Evolutionary conservation across 1,284 basidiomycete species (phyloP), one percentile per base, ranked within the genome.

Genomic region (Tremellales sp.): DNA sequence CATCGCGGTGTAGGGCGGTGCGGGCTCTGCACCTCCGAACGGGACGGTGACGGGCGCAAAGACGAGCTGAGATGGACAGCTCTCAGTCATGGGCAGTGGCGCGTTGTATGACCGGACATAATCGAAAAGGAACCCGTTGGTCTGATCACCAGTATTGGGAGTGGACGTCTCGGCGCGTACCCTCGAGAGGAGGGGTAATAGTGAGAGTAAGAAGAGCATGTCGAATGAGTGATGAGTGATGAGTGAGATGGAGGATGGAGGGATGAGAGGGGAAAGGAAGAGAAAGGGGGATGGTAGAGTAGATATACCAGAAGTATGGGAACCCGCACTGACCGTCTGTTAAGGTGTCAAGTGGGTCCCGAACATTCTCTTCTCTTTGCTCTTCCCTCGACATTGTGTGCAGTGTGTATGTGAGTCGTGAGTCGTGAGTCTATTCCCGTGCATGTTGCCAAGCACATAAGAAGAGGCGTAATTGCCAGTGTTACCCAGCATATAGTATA

Each of bases 141-240:
- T 45, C 47, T 65, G 62, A 35, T 65, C 62, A 36, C 62, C 62
- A 27, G 62, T 62, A 45, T 64, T 64, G 4, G 58, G 60, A 3
- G 40, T 56, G 3, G 62, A 49, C 1, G 62, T 62, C 22, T 54
- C 57, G 2, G 52, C 61, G 13, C 22, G 19, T 2, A 43, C 31
- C 12, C 21, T 19, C 22, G 46, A 36, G 3, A 45, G 45, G 36
- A 43, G 21, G 11, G 48, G 41, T 25, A 24, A 33, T 42, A 49
- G 42, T 31, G 29, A 15, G 29, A 31, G 17, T 22, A 49, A 36
- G 1, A 42, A 42, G 36, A 43, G 19, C 11, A 51, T 35, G 33
- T 17, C 26, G 46, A 49, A 8, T 31, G 29, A 31, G 29, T 31
- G 29, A n/a, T n/a, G n/a, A n/a, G n/a, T n/a, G 15, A 31, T 31